Conservation (phyloP, 768 basidiomycete species). For the Suillus tomentosus region DNA sequence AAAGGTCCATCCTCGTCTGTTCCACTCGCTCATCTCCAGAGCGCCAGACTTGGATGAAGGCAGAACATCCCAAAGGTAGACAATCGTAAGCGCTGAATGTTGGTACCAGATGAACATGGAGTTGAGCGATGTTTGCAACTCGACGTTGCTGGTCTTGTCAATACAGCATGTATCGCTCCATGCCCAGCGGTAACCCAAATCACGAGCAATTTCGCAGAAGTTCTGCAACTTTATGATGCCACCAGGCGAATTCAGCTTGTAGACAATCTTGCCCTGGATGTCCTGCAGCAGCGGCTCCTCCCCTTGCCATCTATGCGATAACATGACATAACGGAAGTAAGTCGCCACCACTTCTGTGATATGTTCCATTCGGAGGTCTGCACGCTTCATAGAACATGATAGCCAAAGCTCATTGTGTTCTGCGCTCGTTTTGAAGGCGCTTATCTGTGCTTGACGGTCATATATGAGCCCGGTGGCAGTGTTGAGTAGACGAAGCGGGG, state of each 20-base stretch:
- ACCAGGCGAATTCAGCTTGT: neutral
- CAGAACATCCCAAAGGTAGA: neutral
- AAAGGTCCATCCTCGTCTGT: neutral
- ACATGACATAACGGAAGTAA: neutral
- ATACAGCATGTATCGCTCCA: neutral
- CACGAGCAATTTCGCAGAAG: neutral
- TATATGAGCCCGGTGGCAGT: neutral
- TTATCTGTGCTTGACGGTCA: neutral
- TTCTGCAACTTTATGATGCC: neutral
- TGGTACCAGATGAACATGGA: neutral
- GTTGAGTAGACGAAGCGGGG: neutral
- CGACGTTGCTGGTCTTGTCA: neutral
- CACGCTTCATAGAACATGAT: neutral
- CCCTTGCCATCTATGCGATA: neutral
- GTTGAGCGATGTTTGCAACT: neutral
- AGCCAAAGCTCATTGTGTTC: neutral
- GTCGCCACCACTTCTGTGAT: neutral
- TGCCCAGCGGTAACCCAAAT: neutral
- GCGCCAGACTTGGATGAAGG: neutral
- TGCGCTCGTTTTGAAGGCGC: neutral
- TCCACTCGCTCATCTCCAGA: neutral
- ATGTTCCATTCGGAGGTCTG: neutral
- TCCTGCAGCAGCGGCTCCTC: neutral
- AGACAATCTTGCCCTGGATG: neutral
- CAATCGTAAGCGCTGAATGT: neutral